Percentiles rank a stretch among this genome's conserved stretches.
These are phyloP conservation scores for Penicillium sp. DNA, from an alignment of 2,329 filamentous ascomycete genomes.

Conservation along the genomic window DNA sequence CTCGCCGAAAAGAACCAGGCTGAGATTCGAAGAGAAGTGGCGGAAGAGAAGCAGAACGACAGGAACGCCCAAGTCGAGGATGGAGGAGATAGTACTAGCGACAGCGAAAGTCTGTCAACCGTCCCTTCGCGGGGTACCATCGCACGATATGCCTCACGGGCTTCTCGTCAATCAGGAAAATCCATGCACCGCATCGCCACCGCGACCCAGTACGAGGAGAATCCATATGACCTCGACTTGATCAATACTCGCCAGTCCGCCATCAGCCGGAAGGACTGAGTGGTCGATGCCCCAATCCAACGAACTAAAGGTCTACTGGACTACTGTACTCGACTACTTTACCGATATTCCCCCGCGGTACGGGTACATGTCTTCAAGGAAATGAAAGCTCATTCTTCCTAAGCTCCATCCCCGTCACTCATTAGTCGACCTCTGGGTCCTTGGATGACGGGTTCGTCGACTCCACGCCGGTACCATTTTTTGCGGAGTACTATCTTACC, in stretches of 20 bases:
- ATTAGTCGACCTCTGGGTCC: background rate
- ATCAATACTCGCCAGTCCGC: conserved; percentile 25
- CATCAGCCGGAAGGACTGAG: conserved; percentile 19
- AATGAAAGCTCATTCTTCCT: background rate
- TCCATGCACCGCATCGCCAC: conserved; percentile 19
- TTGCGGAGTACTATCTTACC: background rate
- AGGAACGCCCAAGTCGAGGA: background rate
- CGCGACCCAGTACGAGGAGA: conserved; percentile 26
- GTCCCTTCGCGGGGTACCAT: conserved; percentile 19
- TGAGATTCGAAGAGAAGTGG: conserved; percentile 5
- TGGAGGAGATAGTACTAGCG: conserved; percentile 10
- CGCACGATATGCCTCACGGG: conserved; percentile 15
- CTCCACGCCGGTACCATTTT: background rate
- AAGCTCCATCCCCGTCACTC: background rate
- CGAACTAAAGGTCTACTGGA: too few species aligned
- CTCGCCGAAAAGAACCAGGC: conserved; percentile 22
- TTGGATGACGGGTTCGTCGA: background rate
- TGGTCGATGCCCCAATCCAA: background rate
- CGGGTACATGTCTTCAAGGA: background rate
- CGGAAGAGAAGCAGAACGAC: conserved; percentile 4
- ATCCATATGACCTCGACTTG: conserved; percentile 27
- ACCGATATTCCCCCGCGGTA: background rate
- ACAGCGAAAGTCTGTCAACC: conserved; percentile 17
- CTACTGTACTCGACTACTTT: background rate
- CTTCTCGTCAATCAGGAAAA: conserved; percentile 18